Evolutionary conservation across 805 yeast genomes (phyloP), one percentile per base, ranked within the genome.

Genomic region (Sugiyamaella americana): DNA sequence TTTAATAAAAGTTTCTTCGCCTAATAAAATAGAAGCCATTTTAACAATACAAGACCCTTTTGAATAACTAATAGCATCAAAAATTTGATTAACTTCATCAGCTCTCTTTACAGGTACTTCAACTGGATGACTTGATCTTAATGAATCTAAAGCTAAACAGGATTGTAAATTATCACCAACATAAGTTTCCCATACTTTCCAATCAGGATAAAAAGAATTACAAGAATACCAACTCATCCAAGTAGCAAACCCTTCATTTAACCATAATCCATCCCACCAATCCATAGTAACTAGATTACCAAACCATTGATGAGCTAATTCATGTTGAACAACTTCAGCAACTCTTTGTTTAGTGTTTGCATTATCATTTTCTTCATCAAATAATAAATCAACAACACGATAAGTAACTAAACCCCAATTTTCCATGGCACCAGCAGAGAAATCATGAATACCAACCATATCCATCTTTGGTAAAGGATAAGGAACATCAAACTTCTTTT

Each of bases 181-280:
- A 59, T 85, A 87, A 44, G 80, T 77, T 65, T 86, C 75, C 67
- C 84, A 83, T 17, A 82, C 81, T 57, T 84, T 80, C 94, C 95
- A 86, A 51, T 82, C 86, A 10, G 94, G 94, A 63, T 76, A 79
- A 56, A 84, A 73, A 53, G 74, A 64, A 59, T 83, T 81, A 44
- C 82, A 82, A 16, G 88, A 81, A 45, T 74, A 67, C 73, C 76
- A 82, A 2, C 87, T 85, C 60, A 83, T 84, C 81, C 86, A 86
- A 22, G 95, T 86, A 16, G 95, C 95, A 67, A 86, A 86, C 11
- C 94, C 93, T 67, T 86, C 95, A 60, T 86, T 86, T 51, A 86
- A 75, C 95, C 95, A 86, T 55, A 86, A 72, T 58, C 84, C 93
- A 57, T 86, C 87, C 95, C 95, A 86, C 93, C 94, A 87, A 58